phyloP scores from a whole-genome alignment of 2,329 filamentous ascomycete species.

The Escovopsis weberi region DNA sequence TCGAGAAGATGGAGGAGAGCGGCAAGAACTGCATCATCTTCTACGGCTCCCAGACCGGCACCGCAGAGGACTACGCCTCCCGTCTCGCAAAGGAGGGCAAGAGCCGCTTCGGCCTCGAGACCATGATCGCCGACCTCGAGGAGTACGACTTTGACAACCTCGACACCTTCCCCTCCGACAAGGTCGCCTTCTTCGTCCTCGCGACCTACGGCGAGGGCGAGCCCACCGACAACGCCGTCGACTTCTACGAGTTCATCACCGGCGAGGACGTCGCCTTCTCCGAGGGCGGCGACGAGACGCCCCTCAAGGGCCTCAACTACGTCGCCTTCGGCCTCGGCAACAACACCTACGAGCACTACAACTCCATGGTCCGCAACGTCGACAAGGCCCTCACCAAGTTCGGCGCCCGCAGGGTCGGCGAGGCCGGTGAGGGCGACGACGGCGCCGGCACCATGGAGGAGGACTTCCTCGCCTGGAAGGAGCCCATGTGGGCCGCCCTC shows the following conservation, averaged over 20 bases:
- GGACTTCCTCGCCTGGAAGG: conserved; percentile 97
- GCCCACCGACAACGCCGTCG: conserved; percentile 95
- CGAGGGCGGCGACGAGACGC: conserved; percentile 49
- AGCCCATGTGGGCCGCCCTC: conserved; percentile 91
- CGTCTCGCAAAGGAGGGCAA: conserved; percentile 94
- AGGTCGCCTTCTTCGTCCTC: conserved; percentile 86
- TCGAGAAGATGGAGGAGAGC: conserved; percentile 91
- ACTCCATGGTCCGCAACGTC: conserved; percentile 91
- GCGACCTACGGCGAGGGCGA: conserved; percentile 98
- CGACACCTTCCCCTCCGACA: conserved; percentile 76
- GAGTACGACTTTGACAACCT: conserved; percentile 96
- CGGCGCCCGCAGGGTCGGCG: conserved; percentile 71
- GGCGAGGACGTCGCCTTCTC: conserved; percentile 72
- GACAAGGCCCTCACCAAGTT: conserved; percentile 68
- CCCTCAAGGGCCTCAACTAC: conserved; percentile 75
- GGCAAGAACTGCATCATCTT: conserved; percentile 97
- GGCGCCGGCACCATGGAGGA: conserved; percentile 99
- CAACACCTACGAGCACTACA: conserved; percentile 99
- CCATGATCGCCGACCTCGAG: conserved; percentile 95
- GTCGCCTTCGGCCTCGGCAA: conserved; percentile 94
- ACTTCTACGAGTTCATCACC: conserved; percentile 94
- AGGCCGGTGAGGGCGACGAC: conserved; percentile 90
- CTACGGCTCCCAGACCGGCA: conserved; percentile 96
- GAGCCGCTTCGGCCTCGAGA: conserved; percentile 89
- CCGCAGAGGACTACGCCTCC: conserved; percentile 95